Base-by-base conservation (phyloP, 345 rosid genomes). In the Aquilaria yunnanensis region DNA sequence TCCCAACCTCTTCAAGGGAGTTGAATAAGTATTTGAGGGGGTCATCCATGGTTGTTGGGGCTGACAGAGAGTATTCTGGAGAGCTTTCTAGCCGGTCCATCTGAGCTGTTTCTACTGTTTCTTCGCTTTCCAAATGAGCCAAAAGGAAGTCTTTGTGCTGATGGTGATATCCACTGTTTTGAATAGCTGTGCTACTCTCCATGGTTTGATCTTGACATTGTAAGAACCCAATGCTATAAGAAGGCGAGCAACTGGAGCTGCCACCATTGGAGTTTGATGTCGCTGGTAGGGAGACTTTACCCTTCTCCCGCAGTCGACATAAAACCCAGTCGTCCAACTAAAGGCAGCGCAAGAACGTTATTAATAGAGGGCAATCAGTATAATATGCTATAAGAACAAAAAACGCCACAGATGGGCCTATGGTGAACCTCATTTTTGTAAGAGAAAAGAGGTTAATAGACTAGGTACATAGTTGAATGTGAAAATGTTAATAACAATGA, bases 281-380 rank as follows among this genome's bases (percentile, higher is more conserved):
- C 33, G 33, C 54, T 43, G 62, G 66, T 58, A 29, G 57, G 3
- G 48, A 13, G 6, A 34, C 43, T 54, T 55, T 72, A 37, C 34
- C 54, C 55, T 74, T 80, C 54, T 53, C 65, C 29, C 63, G 62
- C 6, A 81, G 71, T 58, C 78, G 74, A 58, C 78, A 75, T 37
- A 75, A 60, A 30, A 77, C 82, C 74, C 78, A 75, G 32, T 81
- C 75, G 54, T 78, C 80, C 71, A 81, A 64, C 82, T 80, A 7
- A 59, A 32, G 50, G 63, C 50, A 52, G 56, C 13, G 65, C 47
- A 51, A 43, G 32, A 59, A 1, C 48, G 14, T 11, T 60, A 48
- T 30, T 11, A 45, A 4, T n/a, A 16, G 45, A 48, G 12, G 34
- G 58, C 58, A 37, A 9, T 37, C 43, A 37, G 43, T 37, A 37